Base-by-base conservation (phyloP, 2,329 filamentous ascomycete species). In the Akanthomyces muscarius region DNA sequence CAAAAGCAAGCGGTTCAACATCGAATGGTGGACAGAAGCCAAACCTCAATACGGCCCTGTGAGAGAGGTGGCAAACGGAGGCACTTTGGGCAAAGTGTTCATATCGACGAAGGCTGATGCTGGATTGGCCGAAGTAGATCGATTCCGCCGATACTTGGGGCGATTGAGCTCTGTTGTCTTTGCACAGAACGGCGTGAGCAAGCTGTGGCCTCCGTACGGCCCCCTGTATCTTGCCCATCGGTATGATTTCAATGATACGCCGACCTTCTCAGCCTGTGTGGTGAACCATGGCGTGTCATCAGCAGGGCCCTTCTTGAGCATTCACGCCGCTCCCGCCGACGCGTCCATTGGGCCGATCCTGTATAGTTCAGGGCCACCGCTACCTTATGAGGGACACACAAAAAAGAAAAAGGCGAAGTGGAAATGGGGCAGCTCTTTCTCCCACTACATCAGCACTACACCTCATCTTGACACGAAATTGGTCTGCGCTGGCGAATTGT, bases 131-230 rank as follows among this genome's bases (percentile, higher is more conserved):
- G 53, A 55, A 28, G 53, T 23, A n/a, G 53, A 42, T 13, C 25
- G 53, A 3, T 13, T 55, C 1, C 53, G 53, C 28, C 36, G 16
- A 28, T 55, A 55, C 53, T 44, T 55, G 53, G 53, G 36, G 7
- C 36, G 23, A 55, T 21, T 3, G 16, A 55, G 53, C 53, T 55
- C 53, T 13, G 53, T 55, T n/a, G 53, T 55, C 11, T 55, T 44
- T 13, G 53, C 53, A 28, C 53, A 55, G 5, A 55, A 55, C 13
- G 53, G 38, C 16, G 38, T 55, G 36, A 55, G 38, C 38, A 55
- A 55, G 23, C 38, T 44, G 23, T 55, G 53, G 53, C 36, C 53
- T 44, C 53, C 53, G 13, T 42, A 55, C 25, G 53, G 53, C 18
- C 53, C 53, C 30, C 2, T 55, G 2, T 53, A 38, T 30, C 18